A percentile compares a stretch with the other conserved stretches of the same genome.
Evolutionary conservation across 768 basidiomycete species (phyloP).

Genomic region (Lentinus brumalis): DNA sequence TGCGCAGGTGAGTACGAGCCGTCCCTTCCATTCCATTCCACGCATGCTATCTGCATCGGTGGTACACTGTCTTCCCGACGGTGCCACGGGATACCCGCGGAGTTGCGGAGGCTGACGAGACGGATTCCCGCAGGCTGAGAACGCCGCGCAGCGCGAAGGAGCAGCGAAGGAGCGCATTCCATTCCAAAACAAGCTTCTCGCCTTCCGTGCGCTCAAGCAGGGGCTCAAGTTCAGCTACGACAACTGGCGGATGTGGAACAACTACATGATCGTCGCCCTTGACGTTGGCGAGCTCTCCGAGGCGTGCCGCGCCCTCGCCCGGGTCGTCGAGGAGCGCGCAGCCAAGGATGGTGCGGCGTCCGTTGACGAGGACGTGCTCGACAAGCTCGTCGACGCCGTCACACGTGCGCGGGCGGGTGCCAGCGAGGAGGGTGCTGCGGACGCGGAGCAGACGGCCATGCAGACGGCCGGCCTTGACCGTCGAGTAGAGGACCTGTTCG

Average conservation of each 20-base stretch:
- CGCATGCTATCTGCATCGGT: neutral
- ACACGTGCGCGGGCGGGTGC: slow-evolving; percentile 46
- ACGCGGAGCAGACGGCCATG: slow-evolving; percentile 48
- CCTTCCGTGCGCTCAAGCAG: slow-evolving; percentile 90
- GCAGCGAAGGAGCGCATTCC: slow-evolving; percentile 40
- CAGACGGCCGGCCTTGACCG: slow-evolving; percentile 67
- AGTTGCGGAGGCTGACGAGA: neutral
- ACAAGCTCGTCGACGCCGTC: slow-evolving; percentile 86
- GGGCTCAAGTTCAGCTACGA: slow-evolving; percentile 84
- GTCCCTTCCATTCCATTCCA: slow-evolving; percentile 2
- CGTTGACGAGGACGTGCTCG: slow-evolving; percentile 87
- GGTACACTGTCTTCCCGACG: no score
- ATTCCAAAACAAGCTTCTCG: slow-evolving; percentile 79
- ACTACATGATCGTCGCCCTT: slow-evolving; percentile 92
- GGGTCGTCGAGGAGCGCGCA: slow-evolving; percentile 79
- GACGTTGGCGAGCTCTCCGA: slow-evolving; percentile 93
- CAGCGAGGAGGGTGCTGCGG: slow-evolving; percentile 16
- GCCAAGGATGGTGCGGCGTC: slow-evolving; percentile 49
- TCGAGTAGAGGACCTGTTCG: slow-evolving; percentile 73
- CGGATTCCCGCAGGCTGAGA: slow-evolving; percentile 4
- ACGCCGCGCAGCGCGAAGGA: slow-evolving; percentile 16
- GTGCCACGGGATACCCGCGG: neutral
- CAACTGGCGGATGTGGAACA: slow-evolving; percentile 98
- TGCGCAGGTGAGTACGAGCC: slow-evolving; percentile 18
- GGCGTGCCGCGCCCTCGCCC: slow-evolving; percentile 77